Conservation (phyloP, 1,284 basidiomycete species). For the Inonotus hispidus region DNA sequence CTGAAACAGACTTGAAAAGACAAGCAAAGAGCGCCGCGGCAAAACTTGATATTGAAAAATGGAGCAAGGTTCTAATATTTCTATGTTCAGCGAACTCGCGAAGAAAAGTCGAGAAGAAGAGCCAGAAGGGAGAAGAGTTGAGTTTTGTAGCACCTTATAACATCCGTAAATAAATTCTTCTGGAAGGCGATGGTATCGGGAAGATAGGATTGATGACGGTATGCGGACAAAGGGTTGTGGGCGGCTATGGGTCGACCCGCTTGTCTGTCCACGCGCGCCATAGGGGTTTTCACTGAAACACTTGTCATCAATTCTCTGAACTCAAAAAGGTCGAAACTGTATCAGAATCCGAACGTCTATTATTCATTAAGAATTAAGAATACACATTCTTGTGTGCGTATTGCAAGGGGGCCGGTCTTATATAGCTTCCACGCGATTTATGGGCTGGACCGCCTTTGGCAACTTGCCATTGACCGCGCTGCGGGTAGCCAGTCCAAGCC, state of each 20-base stretch:
- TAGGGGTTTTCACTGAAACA: neutral
- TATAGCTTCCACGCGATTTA: neutral
- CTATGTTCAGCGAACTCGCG: neutral
- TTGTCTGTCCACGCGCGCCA: conserved; percentile 4
- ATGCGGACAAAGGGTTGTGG: neutral
- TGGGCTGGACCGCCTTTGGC: conserved; percentile 5
- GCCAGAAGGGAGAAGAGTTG: neutral
- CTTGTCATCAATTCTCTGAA: neutral
- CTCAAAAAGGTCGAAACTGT: neutral
- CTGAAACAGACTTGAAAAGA: neutral
- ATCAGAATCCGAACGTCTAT: neutral
- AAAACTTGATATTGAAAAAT: neutral
- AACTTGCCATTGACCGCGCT: neutral
- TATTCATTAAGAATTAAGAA: neutral
- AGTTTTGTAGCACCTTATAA: conserved; percentile 3
- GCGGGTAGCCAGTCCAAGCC: neutral
- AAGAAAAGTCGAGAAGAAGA: neutral
- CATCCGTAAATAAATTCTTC: neutral
- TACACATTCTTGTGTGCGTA: neutral
- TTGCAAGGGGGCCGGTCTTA: neutral
- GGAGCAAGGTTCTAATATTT: neutral
- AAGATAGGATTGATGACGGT: neutral
- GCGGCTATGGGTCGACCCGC: neutral
- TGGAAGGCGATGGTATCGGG: neutral
- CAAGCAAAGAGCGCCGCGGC: neutral